Conservation (phyloP, 192 early-diverging fungal species). For the Paraglomus brasilianum region DNA sequence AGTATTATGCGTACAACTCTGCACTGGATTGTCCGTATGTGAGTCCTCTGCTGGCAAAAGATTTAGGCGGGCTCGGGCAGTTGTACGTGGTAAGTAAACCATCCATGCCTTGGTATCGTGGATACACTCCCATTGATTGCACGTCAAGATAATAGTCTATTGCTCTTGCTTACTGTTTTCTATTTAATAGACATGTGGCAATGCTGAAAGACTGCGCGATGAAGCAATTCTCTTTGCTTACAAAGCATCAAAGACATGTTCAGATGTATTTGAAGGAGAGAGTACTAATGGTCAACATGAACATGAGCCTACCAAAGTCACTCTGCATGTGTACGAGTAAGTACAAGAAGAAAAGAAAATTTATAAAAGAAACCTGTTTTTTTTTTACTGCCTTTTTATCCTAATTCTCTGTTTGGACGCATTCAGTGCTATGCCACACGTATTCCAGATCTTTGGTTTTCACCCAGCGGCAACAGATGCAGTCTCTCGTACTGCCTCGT, state of each 20-base stretch:
- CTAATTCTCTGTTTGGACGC: slow-evolving; percentile 29
- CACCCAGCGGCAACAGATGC: slow-evolving; percentile 39
- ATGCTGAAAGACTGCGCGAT: slow-evolving; percentile 45
- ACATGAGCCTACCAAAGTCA: slow-evolving; percentile 29
- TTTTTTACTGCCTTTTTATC: not conserved
- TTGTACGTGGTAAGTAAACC: slow-evolving; percentile 44
- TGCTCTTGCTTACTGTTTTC: too few relatives aligned
- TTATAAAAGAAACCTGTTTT: too few relatives aligned
- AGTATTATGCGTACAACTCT: slow-evolving; percentile 41
- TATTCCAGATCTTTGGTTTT: slow-evolving; percentile 50
- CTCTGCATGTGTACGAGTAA: slow-evolving; percentile 32
- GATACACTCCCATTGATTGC: too few relatives aligned
- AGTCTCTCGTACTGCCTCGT: slow-evolving; percentile 33
- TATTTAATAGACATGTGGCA: slow-evolving; percentile 39
- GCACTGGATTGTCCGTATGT: slow-evolving; percentile 45
- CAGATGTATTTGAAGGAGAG: not conserved
- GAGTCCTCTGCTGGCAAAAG: slow-evolving; percentile 42
- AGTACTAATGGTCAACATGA: not conserved
- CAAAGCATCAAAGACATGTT: slow-evolving; percentile 29
- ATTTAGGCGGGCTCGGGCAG: slow-evolving; percentile 40
- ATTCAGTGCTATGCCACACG: slow-evolving; percentile 50
- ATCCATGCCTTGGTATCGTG: too few relatives aligned
- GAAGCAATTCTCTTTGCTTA: slow-evolving; percentile 43
- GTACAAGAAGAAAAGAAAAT: too few relatives aligned
- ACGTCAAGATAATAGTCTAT: too few relatives aligned